Percentiles rank a stretch among this genome's conserved stretches.
Conservation (phyloP, 768 basidiomycete genomes). For the Russula ochroleuca region DNA sequence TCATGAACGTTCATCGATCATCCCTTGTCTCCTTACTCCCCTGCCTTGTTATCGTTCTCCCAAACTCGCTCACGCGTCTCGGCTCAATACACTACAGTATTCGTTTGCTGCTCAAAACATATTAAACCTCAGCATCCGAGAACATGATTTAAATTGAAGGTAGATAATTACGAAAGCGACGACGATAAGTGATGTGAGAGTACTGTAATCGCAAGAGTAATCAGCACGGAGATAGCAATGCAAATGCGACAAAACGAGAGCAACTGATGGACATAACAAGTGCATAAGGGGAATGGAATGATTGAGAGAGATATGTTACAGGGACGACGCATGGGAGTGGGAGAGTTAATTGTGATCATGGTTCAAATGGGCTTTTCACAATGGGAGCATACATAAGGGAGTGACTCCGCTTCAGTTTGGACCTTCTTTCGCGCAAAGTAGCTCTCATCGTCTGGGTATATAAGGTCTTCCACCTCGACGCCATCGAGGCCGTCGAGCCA, state of each 20-base stretch:
- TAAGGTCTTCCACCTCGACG: constrained; percentile 17
- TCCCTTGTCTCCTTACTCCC: too few species aligned
- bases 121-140: too few species aligned
- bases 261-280: neutral
- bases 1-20: too few species aligned
- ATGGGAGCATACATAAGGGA: neutral
- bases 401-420: too few species aligned
- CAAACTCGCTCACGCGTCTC: too few species aligned
- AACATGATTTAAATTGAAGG: neutral
- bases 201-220: neutral
- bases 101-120: too few species aligned
- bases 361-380: constrained; percentile 9
- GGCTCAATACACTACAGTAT: too few species aligned
- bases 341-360: too few species aligned
- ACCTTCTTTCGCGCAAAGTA: neutral
- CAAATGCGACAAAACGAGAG: neutral
- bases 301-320: neutral
- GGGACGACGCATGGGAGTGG: too few species aligned
- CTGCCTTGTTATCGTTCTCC: too few species aligned
- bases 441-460: constrained; percentile 19
- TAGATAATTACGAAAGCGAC: neutral
- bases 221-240: neutral
- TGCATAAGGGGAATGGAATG: neutral
- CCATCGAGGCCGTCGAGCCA: constrained; percentile 21
- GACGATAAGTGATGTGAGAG: neutral